phyloP scores from a whole-genome alignment of 2,329 filamentous ascomycete species.

The Escovopsis sp. region DNA sequence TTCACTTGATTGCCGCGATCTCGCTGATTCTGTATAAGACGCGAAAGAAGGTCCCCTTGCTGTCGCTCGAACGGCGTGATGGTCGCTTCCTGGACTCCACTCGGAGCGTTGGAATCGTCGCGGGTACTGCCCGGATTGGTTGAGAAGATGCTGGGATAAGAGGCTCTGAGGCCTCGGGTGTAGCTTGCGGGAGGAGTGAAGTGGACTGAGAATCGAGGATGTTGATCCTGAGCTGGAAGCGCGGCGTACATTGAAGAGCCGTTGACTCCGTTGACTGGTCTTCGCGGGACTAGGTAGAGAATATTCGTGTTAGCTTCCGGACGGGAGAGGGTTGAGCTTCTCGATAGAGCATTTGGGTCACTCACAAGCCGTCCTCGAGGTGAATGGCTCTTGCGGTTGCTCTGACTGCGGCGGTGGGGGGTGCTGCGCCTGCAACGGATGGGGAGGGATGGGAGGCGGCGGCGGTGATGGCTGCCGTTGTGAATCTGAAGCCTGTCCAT shows the following conservation, averaged over 20 bases:
- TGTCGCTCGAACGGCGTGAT: constrained; percentile 24
- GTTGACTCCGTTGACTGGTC: constrained; percentile 6
- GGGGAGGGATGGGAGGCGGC: no score
- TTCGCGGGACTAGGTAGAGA: not conserved
- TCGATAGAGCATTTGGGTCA: not conserved
- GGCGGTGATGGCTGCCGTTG: not conserved
- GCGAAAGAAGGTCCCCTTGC: constrained; percentile 22
- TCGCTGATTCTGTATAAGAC: constrained; percentile 19
- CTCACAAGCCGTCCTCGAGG: constrained; percentile 1
- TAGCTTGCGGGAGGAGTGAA: constrained; percentile 4
- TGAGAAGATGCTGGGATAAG: not conserved
- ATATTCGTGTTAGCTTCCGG: constrained; percentile 4
- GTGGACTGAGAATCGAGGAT: constrained; percentile 5
- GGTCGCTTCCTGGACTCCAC: constrained; percentile 14
- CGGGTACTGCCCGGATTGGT: constrained; percentile 4
- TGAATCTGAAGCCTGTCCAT: not conserved
- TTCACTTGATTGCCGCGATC: constrained; percentile 6
- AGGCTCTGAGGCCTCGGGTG: not conserved
- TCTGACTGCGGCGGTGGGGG: no score
- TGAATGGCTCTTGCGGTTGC: no score
- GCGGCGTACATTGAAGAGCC: constrained; percentile 33
- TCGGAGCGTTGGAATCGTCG: constrained; percentile 11
- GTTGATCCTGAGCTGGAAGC: constrained; percentile 8
- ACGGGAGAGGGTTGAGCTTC: not conserved
- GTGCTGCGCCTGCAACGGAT: no score